Conservation (phyloP, 1,284 basidiomycete species). For the Papiliotrema nemorosa region DNA sequence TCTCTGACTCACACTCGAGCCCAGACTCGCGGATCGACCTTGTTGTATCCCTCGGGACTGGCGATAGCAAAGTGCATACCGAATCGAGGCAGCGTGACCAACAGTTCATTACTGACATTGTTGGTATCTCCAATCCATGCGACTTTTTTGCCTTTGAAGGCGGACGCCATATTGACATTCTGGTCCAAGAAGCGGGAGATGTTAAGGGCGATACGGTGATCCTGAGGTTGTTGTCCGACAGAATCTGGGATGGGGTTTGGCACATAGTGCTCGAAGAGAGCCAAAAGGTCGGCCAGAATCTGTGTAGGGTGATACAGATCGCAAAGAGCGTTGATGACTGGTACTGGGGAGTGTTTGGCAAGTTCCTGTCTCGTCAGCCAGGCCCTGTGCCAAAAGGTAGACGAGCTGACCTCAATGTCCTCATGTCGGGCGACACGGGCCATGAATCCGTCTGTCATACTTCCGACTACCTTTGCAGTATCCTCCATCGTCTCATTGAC, state of each 20-base stretch:
- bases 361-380: slow-evolving; percentile 61
- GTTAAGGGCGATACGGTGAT: slow-evolving; percentile 1
- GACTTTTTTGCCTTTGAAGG: slow-evolving; percentile 61
- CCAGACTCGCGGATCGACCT: slow-evolving; percentile 76
- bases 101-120: slow-evolving; percentile 96
- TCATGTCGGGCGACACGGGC: slow-evolving; percentile 88
- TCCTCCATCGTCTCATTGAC: slow-evolving; percentile 89
- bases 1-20: slow-evolving; percentile 56
- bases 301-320: slow-evolving; percentile 96
- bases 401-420: slow-evolving; percentile 76
- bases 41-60: slow-evolving; percentile 61
- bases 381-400: too few species aligned
- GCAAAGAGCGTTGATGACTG: slow-evolving; percentile 92
- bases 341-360: slow-evolving; percentile 81
- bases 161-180: slow-evolving; percentile 16
- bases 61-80: slow-evolving; percentile 86
- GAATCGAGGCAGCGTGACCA: slow-evolving; percentile 86
- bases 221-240: not conserved
- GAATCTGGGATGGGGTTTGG: slow-evolving; percentile 6
- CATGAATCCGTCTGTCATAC: slow-evolving; percentile 97
- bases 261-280: slow-evolving; percentile 66
- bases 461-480: slow-evolving; percentile 76
- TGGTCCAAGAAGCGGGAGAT: not conserved
- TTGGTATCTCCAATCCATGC: slow-evolving; percentile 95
- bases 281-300: slow-evolving; percentile 87